These are phyloP conservation scores for Euphorbia celastroides DNA, from an alignment of 441 rosid species.

Conservation along the genomic window DNA sequence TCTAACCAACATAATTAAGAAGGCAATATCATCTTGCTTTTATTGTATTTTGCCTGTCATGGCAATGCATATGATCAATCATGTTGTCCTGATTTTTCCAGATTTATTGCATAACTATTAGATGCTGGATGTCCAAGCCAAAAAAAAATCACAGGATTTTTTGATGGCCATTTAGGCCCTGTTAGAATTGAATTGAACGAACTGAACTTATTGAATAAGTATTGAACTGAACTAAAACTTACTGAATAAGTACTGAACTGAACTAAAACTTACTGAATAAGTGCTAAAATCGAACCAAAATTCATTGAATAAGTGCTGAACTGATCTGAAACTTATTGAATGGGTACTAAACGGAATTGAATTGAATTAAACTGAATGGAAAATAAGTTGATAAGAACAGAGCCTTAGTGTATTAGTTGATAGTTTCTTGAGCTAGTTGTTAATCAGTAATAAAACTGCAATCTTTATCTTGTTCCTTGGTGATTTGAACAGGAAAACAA, in stretches of 20 bases:
- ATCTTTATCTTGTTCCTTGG: background rate
- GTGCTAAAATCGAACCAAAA: too few relatives aligned
- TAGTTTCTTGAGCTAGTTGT: background rate
- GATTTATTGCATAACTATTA: background rate
- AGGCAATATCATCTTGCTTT: background rate
- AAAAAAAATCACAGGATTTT: background rate
- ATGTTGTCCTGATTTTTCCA: background rate
- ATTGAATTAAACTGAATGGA: too few relatives aligned
- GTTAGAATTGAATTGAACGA: too few relatives aligned
- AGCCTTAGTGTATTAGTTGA: background rate
- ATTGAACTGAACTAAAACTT: too few relatives aligned
- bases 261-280: too few relatives aligned
- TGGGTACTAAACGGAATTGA: too few relatives aligned
- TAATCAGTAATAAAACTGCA: background rate
- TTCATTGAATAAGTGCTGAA: too few relatives aligned
- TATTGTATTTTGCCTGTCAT: background rate
- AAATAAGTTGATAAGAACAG: too few relatives aligned
- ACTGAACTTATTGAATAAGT: too few relatives aligned
- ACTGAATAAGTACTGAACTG: too few relatives aligned
- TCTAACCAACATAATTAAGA: background rate
- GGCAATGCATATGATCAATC: background rate
- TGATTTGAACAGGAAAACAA: constrained; percentile 42
- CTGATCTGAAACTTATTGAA: too few relatives aligned
- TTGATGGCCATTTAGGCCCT: background rate
- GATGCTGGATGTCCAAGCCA: background rate